These are phyloP conservation scores for Solanum pennellii DNA, from an alignment of 257 asterid species.

Conservation along the genomic window DNA sequence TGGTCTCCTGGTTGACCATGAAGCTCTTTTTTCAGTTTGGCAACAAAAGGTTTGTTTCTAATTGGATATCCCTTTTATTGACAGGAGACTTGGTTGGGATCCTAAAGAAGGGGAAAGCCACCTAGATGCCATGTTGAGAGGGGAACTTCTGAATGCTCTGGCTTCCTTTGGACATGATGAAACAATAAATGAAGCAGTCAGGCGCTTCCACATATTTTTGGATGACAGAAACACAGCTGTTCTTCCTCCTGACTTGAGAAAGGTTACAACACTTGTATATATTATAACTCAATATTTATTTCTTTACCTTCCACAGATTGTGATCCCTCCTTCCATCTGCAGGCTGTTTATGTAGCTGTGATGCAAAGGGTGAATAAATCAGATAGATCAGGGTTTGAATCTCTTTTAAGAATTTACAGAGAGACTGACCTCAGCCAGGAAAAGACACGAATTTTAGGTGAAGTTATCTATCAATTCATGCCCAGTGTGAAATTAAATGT, in stretches of 20 bases:
- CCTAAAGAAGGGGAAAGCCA: slow-evolving; percentile 90
- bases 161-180: slow-evolving; percentile 62
- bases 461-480: background rate
- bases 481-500: background rate
- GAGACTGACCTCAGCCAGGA: slow-evolving; percentile 98
- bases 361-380: slow-evolving; percentile 51
- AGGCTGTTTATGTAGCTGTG: slow-evolving; percentile 86
- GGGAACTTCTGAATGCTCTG: slow-evolving; percentile 67
- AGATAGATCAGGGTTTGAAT: slow-evolving; percentile 63
- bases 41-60: background rate
- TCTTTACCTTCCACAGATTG: background rate
- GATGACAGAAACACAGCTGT: slow-evolving; percentile 54
- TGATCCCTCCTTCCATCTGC: slow-evolving; percentile 12
- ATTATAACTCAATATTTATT: background rate
- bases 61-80: slow-evolving; percentile 4
- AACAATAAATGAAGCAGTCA: slow-evolving; percentile 61
- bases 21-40: background rate
- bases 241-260: slow-evolving; percentile 95
- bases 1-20: background rate
- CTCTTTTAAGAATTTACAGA: slow-evolving; percentile 65
- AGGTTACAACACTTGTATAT: slow-evolving; percentile 22
- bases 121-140: slow-evolving; percentile 90
- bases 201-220: slow-evolving; percentile 59
- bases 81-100: slow-evolving; percentile 97
- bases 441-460: slow-evolving; percentile 80